Base-by-base conservation (phyloP, 2,329 filamentous ascomycete species). In the Teratosphaeria viscida region DNA sequence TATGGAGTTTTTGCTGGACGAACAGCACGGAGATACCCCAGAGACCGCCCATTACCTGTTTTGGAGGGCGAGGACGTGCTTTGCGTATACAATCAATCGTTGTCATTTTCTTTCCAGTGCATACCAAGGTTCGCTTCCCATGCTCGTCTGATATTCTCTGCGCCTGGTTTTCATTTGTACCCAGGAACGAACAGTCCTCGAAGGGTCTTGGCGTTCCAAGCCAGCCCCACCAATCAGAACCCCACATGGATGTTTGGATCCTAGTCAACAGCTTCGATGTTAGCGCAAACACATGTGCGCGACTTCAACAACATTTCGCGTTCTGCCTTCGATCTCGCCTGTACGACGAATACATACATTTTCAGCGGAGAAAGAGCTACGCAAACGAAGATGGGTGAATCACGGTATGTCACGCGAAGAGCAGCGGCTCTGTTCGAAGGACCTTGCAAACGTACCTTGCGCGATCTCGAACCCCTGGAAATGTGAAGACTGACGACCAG, bases 401-500 rank as follows among this genome's bases (percentile, higher is more conserved):
- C 54, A 56, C 29, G 54, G 54, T 56, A 56, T 14, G 54, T 19
- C 19, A 26, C 27, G 12, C 27, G 14, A 29, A 12, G 5, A 16
- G 16, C 14, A 26, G 32, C 32, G 7, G 39, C 32, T n/a, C 34
- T 19, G 29, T 26, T 34, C 19, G 29, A 12, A 37, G 11, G 14
- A 56, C 5, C n/a, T 14, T 34, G 23, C 39, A 37, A 39, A 56
- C 7, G 7, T 32, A 32, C 29, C 29, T 27, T 6, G 23, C 23
- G 23, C 23, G 23, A 23, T 23, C 35, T 12, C 11, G n/a, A 19
- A 49, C 43, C 16, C n/a, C 43, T 49, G 16, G 19, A 49, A n/a
- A 19, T 23, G 43, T 23, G 3, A 10, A 19, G 43, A 27, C 70
- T 49, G 43, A 49, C 43, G 43, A n/a, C 43, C n/a, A n/a, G 16